Evolutionary conservation across 2,329 filamentous ascomycete genomes (phyloP), one percentile per base, ranked within the genome.

Genomic region (Cryphonectria nitschkei): DNA sequence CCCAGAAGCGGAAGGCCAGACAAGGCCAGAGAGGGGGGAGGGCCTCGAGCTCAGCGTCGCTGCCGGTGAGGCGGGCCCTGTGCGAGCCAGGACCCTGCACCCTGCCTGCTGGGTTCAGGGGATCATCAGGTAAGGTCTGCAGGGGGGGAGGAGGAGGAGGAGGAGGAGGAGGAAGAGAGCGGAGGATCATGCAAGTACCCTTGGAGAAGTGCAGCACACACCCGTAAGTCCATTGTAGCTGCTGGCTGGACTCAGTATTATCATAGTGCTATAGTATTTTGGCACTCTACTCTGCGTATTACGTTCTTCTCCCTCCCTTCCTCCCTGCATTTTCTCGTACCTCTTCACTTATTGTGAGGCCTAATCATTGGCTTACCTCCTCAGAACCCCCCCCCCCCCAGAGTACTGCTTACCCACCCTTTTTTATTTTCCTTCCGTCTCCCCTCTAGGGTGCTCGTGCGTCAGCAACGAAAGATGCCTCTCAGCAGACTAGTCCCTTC

Each of bases 81-180:
- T 39, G 39, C 64, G 56, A n/a, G 50, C 19, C 50, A 66, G 29
- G 37, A 14, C 64, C 64, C 34, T 66, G 64, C 64, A 4, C 19
- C 46, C 26, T 26, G 19, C 43, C 43, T 43, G 29, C 46, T 50
- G 65, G 65, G 62, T 46, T 32, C 65, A 68, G 61, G 62, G 69
- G 63, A 61, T 66, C 39, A 43, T n/a, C 58, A 65, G 29, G 68
- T 62, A 62, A 50, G 54, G 64, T 54, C n/a, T 43, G 39, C 56
- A 62, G 54, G 56, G 50, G 54, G 56, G 26, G 26, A 26, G 26
- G 26, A 26, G 26, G 26, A 26, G 26, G 26, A 26, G 26, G 26
- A 26, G 26, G 26, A 43, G 64, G 54, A 56, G 50, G 34, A 50
- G 46, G 16, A 50, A n/a, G 7, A n/a, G 46, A 68, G 41, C 62